Base-by-base conservation (phyloP, 1,139 yeast species). In the Protomyces arabidopsidicola region DNA sequence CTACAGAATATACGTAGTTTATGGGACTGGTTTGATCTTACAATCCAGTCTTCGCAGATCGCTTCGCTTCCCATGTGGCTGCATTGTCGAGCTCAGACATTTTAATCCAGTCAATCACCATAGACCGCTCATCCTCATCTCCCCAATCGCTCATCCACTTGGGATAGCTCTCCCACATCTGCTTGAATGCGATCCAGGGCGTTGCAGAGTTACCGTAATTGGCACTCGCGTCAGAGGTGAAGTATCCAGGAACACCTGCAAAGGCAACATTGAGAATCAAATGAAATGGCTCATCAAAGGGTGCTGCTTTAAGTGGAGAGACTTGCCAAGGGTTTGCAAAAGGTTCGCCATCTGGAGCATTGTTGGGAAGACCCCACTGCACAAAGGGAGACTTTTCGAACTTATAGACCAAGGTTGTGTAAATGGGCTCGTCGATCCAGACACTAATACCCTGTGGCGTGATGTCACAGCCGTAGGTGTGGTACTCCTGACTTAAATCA, bases 401-500 rank as follows among this genome's bases (percentile, higher is more conserved):
- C 35, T 45, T 39, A 58, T 64, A 66, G 27, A 62, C 60, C 36
- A 67, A 16, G 16, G 55, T 62, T 35, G 65, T 64, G 18, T 66
- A 65, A 24, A 67, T 63, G 9, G 66, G 66, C 2, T 67, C 66
- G 65, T 67, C 69, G 38, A 66, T 54, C 56, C 65, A 67, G 18
- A 67, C 59, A 54, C 31, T 55, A 34, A 67, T 52, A 56, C 63
- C 60, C 62, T 65, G 67, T 16, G 66, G 66, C 5, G 60, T 66
- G 67, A 68, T 66, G 45, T 67, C 68, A 14, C 66, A 57, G 5
- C 66, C 67, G 45, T 56, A 67, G n/a, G 68, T 67, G 48, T 67
- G 68, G 50, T 45, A 67, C 16, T 52, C 54, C 18, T 65, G 20
- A 2, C 66, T 53, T 39, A 59, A 42, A 20, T 27, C 45, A 20